phyloP scores from a whole-genome alignment of 2,329 filamentous ascomycete species.

The Beauveria brongniartii region DNA sequence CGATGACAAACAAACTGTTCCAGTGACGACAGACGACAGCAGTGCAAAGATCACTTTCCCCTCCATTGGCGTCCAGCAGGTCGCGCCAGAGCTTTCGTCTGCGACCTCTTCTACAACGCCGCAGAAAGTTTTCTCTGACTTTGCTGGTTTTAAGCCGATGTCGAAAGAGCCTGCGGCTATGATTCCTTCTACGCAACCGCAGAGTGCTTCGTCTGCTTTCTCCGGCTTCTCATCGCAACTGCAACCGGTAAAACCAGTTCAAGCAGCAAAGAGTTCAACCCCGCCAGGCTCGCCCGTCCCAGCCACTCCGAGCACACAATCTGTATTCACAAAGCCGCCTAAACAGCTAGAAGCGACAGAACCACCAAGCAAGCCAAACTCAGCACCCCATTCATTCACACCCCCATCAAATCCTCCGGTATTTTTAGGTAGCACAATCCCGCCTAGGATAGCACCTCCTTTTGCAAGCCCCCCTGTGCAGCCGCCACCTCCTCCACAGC shows the following conservation, averaged over 20 bases:
- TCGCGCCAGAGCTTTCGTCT: background rate
- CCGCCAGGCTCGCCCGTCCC: slow-evolving; percentile 11
- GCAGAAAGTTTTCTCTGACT: background rate
- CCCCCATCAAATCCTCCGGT: background rate
- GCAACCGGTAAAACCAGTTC: background rate
- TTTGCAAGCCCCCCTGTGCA: slow-evolving; percentile 5
- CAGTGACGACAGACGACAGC: background rate
- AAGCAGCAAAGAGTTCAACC: background rate
- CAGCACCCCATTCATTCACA: background rate
- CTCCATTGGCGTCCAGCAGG: background rate
- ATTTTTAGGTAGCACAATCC: background rate
- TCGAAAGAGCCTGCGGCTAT: background rate
- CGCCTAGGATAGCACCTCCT: background rate
- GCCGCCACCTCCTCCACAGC: slow-evolving; percentile 9
- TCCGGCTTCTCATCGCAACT: background rate
- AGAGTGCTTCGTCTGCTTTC: background rate
- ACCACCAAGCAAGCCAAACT: background rate
- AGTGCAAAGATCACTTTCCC: background rate
- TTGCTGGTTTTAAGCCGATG: background rate
- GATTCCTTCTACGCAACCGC: background rate
- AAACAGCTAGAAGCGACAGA: background rate
- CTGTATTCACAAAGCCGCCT: background rate
- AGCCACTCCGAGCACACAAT: slow-evolving; percentile 8
- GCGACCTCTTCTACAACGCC: background rate
- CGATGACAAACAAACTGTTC: background rate